Evolutionary conservation across 2,329 filamentous ascomycete species (phyloP), one percentile per base, ranked within the genome.

Genomic region (Mycosphaerella arachidis): DNA sequence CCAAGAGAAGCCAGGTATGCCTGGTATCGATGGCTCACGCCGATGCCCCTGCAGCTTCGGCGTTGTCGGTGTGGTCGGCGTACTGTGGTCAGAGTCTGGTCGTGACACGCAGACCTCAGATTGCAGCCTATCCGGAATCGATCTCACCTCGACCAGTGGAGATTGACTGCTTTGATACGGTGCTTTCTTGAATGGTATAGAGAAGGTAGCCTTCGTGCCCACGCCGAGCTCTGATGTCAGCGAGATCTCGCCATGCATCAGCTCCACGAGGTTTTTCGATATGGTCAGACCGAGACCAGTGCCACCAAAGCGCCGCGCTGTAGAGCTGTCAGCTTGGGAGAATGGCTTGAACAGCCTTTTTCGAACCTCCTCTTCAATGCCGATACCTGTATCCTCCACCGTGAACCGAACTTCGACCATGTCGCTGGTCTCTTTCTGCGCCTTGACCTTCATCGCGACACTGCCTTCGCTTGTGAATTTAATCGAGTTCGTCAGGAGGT

Each of bases 281-380:
- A 93, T 93, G 1, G 89, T 91, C 62, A 93, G 74, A 0, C 90
- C 90, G 0, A 93, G 76, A 1, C 89, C 90, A 1, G 89, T 92
- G 0, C 90, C 90, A 43, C 89, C 89, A 71, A 91, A 92, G n/a
- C 86, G 82, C 56, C 89, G 80, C 18, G 89, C 89, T 0, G 90
- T 92, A 3, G 89, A 92, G 1, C 89, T 85, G 69, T 93, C 90
- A 4, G 89, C 90, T 73, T 94, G 90, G 62, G 86, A 90, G 73
- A 93, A 94, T 0, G 90, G 90, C 64, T 88, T 86, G 75, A 93
- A 94, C 0, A 93, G 78, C 40, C 83, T 83, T 68, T 86, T 86
- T 18, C 85, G 82, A 5, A 92, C 88, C 58, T 90, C 87, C 52
- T 92, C 87, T 64, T 91, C 87, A 33, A 93, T 92, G 3, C 90